Conservation (phyloP, 1,139 yeast species). For the Hyphopichia pseudoburtonii region DNA sequence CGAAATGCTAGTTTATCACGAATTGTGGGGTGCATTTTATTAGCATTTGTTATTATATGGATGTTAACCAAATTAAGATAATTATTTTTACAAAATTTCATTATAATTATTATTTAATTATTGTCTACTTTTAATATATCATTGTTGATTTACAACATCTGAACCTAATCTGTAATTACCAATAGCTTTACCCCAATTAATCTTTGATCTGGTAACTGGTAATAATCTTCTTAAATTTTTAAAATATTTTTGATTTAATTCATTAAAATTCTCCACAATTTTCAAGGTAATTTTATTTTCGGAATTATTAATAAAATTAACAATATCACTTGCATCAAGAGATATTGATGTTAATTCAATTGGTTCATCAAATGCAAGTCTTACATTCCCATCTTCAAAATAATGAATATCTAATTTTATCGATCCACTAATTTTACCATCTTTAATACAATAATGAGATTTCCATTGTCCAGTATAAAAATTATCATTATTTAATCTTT, state of each 20-base stretch:
- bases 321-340: conserved; percentile 32
- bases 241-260: conserved; percentile 77
- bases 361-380: conserved; percentile 59
- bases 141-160: conserved; percentile 57
- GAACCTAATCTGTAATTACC: conserved; percentile 88
- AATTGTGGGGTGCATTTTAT: conserved; percentile 49
- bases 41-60: conserved; percentile 66
- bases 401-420: conserved; percentile 80
- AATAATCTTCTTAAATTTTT: conserved; percentile 85
- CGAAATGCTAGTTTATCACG: conserved; percentile 45
- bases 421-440: conserved; percentile 47
- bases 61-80: conserved; percentile 52
- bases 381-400: conserved; percentile 93
- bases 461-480: conserved; percentile 92
- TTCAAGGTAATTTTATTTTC: conserved; percentile 64
- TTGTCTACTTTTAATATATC: conserved; percentile 1
- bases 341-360: conserved; percentile 20
- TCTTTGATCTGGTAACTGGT: conserved; percentile 87
- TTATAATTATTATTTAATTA: too few relatives aligned
- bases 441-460: conserved; percentile 54
- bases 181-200: conserved; percentile 94
- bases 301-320: conserved; percentile 51
- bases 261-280: conserved; percentile 63
- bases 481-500: conserved; percentile 71
- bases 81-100: background rate